Conservation (phyloP, 2,329 filamentous ascomycete genomes). For the Clathrospora elynae region DNA sequence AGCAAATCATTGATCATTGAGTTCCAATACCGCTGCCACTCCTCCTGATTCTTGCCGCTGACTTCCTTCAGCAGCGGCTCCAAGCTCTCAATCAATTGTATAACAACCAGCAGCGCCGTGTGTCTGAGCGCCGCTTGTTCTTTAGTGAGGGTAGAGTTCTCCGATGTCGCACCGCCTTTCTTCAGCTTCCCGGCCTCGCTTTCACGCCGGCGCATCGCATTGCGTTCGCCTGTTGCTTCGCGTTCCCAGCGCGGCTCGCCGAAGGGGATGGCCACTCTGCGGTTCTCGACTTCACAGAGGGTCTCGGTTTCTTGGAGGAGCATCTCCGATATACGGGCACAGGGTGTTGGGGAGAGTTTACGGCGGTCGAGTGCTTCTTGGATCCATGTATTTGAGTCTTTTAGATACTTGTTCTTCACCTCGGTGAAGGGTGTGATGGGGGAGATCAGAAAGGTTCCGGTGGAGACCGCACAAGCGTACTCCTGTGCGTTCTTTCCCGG, state of each 20-base stretch:
- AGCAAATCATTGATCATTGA: slow-evolving; percentile 86
- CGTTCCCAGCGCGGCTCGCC: slow-evolving; percentile 87
- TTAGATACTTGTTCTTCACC: slow-evolving; percentile 79
- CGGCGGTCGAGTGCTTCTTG: slow-evolving; percentile 73
- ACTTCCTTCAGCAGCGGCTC: slow-evolving; percentile 81
- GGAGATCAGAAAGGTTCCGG: slow-evolving; percentile 82
- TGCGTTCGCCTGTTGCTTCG: slow-evolving; percentile 58
- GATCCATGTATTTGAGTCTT: slow-evolving; percentile 84
- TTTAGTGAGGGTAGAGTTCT: slow-evolving; percentile 61
- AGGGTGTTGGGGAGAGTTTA: slow-evolving; percentile 75
- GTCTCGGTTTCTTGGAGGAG: slow-evolving; percentile 79
- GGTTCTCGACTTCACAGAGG: slow-evolving; percentile 70
- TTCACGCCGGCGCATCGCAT: slow-evolving; percentile 59
- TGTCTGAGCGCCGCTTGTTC: slow-evolving; percentile 75
- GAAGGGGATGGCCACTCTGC: slow-evolving; percentile 83
- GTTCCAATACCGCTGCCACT: slow-evolving; percentile 89
- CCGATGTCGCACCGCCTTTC: slow-evolving; percentile 40
- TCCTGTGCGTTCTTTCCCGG: slow-evolving; percentile 65
- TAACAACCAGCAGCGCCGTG: slow-evolving; percentile 79
- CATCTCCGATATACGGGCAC: slow-evolving; percentile 74
- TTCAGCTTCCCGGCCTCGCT: slow-evolving; percentile 53
- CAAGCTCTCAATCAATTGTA: slow-evolving; percentile 82
- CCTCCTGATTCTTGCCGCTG: slow-evolving; percentile 84
- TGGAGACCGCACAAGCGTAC: slow-evolving; percentile 66
- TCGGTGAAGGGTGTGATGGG: slow-evolving; percentile 80